Percentiles rank a stretch among this genome's conserved stretches.
Evolutionary conservation across 1,139 yeast genomes (phyloP).

Genomic region (Candida glucosophila): DNA sequence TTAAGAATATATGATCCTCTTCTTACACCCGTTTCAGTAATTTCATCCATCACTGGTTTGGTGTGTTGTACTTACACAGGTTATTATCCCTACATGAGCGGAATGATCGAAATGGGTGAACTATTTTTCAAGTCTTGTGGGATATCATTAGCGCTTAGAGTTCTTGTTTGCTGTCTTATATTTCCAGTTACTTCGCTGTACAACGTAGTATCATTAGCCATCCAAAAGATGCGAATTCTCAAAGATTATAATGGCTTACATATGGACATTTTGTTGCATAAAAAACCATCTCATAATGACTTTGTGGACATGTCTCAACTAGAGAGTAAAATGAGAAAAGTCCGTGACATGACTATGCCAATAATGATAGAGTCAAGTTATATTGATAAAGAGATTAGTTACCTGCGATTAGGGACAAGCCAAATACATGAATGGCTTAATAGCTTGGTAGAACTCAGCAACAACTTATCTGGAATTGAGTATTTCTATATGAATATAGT

Average conservation of each 20-base stretch:
- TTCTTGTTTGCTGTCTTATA: constrained; percentile 13
- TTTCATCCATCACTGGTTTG: constrained; percentile 8
- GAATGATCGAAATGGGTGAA: constrained; percentile 9
- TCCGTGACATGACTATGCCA: constrained; percentile 13
- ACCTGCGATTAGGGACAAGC: constrained; percentile 22
- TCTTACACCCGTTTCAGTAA: constrained; percentile 14
- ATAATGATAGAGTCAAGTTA: constrained; percentile 15
- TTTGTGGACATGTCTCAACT: constrained; percentile 16
- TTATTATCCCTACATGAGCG: constrained; percentile 20
- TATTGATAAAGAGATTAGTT: constrained; percentile 18
- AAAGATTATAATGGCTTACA: constrained; percentile 13
- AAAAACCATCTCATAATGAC: constrained; percentile 20
- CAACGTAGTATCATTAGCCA: constrained; percentile 13
- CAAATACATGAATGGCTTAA: constrained; percentile 21
- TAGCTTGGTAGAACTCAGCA: constrained; percentile 15
- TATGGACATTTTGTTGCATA: constrained; percentile 14
- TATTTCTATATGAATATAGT: constrained; percentile 13
- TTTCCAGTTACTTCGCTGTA: constrained; percentile 25
- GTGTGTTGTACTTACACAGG: constrained; percentile 20
- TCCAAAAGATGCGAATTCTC: constrained; percentile 10
- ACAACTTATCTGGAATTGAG: constrained; percentile 19
- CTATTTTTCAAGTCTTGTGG: constrained; percentile 18
- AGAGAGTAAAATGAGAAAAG: constrained; percentile 11
- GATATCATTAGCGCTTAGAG: constrained; percentile 13
- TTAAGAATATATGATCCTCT: constrained; percentile 13